Evolutionary conservation across 164 flowering plant species (phyloP).

Genomic region (Malania oleifera): DNA sequence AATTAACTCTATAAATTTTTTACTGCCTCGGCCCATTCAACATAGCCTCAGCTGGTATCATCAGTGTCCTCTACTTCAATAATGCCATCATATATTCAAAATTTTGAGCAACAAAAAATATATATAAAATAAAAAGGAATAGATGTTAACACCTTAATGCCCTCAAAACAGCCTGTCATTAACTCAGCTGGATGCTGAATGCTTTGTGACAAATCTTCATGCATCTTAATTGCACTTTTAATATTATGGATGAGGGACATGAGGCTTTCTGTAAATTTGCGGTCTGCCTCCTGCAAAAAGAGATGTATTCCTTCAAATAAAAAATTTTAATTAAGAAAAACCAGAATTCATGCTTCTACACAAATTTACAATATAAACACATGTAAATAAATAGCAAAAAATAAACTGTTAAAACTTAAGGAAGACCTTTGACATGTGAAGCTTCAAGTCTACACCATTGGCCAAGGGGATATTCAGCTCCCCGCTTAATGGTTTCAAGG

Average conservation of each 20-base stretch:
- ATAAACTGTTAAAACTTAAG: not conserved
- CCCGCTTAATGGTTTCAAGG: conserved; percentile 41
- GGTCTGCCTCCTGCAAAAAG: conserved; percentile 65
- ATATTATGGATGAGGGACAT: conserved; percentile 43
- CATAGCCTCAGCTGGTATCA: no score
- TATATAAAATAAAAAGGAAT: not conserved
- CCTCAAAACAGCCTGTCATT: conserved; percentile 58
- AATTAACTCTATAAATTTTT: no score
- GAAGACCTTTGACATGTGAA: conserved; percentile 73
- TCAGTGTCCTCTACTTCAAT: no score
- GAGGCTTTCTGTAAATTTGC: conserved; percentile 41
- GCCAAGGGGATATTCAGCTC: conserved; percentile 47
- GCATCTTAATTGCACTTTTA: conserved; percentile 45
- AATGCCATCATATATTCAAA: no score
- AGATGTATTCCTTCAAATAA: conserved; percentile 6
- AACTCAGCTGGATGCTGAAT: conserved; percentile 48
- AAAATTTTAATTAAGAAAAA: not conserved
- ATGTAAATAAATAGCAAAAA: conserved; percentile 1
- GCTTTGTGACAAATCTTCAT: conserved; percentile 34
- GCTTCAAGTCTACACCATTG: conserved; percentile 44
- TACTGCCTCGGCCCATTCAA: no score
- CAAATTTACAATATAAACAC: no score
- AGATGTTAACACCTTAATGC: conserved; percentile 55
- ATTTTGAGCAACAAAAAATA: not conserved
- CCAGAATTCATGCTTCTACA: no score